These are phyloP conservation scores for Coniochaeta prunicola DNA, from an alignment of 2,329 filamentous ascomycete genomes.

Conservation along the genomic window DNA sequence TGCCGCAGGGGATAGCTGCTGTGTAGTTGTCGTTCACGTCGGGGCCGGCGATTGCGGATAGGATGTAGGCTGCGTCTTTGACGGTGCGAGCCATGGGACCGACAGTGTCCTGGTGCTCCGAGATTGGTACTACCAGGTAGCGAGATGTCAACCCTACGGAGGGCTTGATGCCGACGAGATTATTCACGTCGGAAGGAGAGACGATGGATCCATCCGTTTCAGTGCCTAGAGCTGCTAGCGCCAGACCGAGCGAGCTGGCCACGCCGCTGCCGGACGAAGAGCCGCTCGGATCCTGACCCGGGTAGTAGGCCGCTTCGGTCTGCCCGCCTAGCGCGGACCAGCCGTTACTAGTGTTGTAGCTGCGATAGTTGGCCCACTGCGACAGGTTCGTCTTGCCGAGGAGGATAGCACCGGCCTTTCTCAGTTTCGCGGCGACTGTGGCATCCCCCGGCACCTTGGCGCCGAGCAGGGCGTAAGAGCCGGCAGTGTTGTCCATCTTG, in stretches of 20 bases:
- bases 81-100: slow-evolving; percentile 60
- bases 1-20: slow-evolving; percentile 45
- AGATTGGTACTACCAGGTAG: slow-evolving; percentile 58
- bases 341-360: slow-evolving; percentile 48
- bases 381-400: slow-evolving; percentile 60
- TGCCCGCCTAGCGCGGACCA: slow-evolving; percentile 60
- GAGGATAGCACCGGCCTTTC: slow-evolving; percentile 54
- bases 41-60: slow-evolving; percentile 56
- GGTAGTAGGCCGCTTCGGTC: slow-evolving; percentile 51
- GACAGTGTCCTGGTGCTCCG: slow-evolving; percentile 56
- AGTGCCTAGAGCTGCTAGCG: slow-evolving; percentile 51
- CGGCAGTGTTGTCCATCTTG: slow-evolving; percentile 54
- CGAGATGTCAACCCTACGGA: slow-evolving; percentile 59
- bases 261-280: slow-evolving; percentile 57
- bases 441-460: slow-evolving; percentile 50
- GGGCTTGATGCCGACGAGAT: slow-evolving; percentile 62
- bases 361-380: slow-evolving; percentile 59
- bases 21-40: slow-evolving; percentile 61
- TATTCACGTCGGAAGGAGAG: slow-evolving; percentile 44
- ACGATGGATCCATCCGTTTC: slow-evolving; percentile 61
- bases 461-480: slow-evolving; percentile 56
- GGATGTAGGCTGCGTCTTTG: slow-evolving; percentile 54
- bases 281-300: slow-evolving; percentile 52
- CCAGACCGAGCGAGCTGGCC: slow-evolving; percentile 50
- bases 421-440: slow-evolving; percentile 51